Evolutionary conservation across 73 alveolate genomes (phyloP), one percentile per base, ranked within the genome.

Genomic region (Paramecium caudatum): DNA sequence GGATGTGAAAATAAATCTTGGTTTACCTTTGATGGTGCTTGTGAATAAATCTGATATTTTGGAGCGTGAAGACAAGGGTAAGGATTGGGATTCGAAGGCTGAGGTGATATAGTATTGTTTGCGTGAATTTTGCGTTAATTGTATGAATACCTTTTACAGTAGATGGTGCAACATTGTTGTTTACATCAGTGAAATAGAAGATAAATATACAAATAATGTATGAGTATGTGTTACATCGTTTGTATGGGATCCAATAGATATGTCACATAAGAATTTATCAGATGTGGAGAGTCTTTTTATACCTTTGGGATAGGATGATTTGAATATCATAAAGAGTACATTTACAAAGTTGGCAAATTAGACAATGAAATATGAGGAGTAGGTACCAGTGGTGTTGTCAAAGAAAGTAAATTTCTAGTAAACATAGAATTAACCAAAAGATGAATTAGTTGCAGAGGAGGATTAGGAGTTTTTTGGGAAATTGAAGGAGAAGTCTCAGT

Each of bases 141-240:
- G 92, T 84, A 84, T 16, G 46, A 55, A 48, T n/a, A n/a, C n/a
- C n/a, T 13, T 23, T 50, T 34, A 13, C 3, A 34, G 19, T 34
- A 84, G 92, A 86, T 86, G 87, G 88, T 37, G 93, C 93, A 36
- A 63, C 90, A 41, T 63, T 86, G 15, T 33, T 86, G 6, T 86
- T 86, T 16, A 86, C 90, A 23, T 86, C 93, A 15, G 84, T 48
- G 16, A 86, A 86, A 19, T 43, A 61, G 36, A 62, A 43, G 33
- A 61, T 46, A 46, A 86, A 78, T 48, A 30, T 86, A 3, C 30
- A 86, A 30, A 19, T 86, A 27, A 47, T 62, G 43, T 86, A 86
- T 27, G 81, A 86, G 10, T 86, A 86, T 63, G 47, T 86, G 21
- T 61, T 86, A 32, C 87, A 86, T 27, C 63, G 55, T 12, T 46